phyloP scores from a whole-genome alignment of 2,329 filamentous ascomycete species.

The Metarhizium anisopliae region DNA sequence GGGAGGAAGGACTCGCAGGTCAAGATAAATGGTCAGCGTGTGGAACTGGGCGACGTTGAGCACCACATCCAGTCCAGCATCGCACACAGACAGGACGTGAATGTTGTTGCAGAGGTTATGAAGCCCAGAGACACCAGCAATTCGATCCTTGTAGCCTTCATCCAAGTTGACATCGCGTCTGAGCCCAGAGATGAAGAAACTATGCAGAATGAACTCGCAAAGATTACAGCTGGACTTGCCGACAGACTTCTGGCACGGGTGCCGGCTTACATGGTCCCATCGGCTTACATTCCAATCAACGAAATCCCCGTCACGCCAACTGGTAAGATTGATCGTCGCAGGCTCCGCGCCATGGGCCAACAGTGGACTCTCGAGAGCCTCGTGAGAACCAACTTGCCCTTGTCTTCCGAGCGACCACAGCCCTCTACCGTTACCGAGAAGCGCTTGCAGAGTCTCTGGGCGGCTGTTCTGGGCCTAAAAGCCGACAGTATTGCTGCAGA shows the following conservation, averaged over 20 bases:
- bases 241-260: neutral
- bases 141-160: conserved; percentile 2
- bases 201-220: neutral
- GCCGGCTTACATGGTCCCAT: conserved; percentile 5
- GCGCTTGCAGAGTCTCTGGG: conserved; percentile 4
- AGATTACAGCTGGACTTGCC: neutral
- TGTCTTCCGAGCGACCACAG: neutral
- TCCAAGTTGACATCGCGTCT: neutral
- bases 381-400: neutral
- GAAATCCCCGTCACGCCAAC: conserved; percentile 1
- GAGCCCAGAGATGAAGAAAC: neutral
- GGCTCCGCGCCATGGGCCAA: conserved; percentile 2
- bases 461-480: conserved; percentile 5
- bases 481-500: conserved; percentile 22
- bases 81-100: conserved; percentile 31
- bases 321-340: conserved; percentile 5
- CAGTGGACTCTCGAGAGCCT: neutral
- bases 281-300: conserved; percentile 1
- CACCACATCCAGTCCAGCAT: neutral
- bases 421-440: neutral
- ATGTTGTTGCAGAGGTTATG: conserved; percentile 5
- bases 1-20: neutral
- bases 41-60: neutral
- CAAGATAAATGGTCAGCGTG: neutral
- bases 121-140: neutral